These are phyloP conservation scores for Hericium rajendrae DNA, from an alignment of 768 basidiomycete species.

Conservation along the genomic window DNA sequence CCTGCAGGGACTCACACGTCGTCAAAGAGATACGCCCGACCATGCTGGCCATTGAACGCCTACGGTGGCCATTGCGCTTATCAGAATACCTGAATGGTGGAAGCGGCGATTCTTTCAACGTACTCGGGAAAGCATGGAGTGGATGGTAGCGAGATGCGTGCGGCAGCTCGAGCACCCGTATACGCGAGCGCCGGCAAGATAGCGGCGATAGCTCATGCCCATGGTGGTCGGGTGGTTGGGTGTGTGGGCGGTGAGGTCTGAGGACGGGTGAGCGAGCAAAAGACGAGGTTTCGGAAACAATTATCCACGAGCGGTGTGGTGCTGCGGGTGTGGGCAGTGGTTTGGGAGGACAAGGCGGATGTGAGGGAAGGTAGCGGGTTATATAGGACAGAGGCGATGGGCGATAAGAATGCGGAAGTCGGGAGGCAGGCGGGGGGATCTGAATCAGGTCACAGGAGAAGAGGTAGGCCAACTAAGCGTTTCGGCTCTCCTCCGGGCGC, in stretches of 20 bases:
- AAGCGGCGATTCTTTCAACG: constrained; percentile 14
- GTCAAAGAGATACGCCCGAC: constrained; percentile 90
- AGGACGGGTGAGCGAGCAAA: background rate
- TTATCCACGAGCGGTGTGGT: background rate
- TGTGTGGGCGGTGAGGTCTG: background rate
- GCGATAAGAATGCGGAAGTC: background rate
- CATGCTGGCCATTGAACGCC: constrained; percentile 97
- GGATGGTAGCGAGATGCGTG: constrained; percentile 86
- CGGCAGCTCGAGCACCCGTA: constrained; percentile 83
- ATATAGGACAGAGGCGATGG: background rate
- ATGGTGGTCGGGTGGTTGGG: constrained; percentile 28
- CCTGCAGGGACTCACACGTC: constrained; percentile 58
- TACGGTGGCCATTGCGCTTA: constrained; percentile 23
- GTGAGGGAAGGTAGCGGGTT: background rate
- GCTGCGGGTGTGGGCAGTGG: background rate
- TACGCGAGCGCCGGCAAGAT: constrained; percentile 76
- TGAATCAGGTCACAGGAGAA: background rate
- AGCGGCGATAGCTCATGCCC: constrained; percentile 87
- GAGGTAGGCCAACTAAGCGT: too few relatives aligned
- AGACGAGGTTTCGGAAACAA: background rate
- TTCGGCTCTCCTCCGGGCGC: too few relatives aligned
- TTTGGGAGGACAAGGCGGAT: background rate
- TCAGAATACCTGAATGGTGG: too few relatives aligned
- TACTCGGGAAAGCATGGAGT: constrained; percentile 85
- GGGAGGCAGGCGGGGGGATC: background rate